Conservation (phyloP, 805 yeast genomes). For the Groenewaldozyma tartarivorans region DNA sequence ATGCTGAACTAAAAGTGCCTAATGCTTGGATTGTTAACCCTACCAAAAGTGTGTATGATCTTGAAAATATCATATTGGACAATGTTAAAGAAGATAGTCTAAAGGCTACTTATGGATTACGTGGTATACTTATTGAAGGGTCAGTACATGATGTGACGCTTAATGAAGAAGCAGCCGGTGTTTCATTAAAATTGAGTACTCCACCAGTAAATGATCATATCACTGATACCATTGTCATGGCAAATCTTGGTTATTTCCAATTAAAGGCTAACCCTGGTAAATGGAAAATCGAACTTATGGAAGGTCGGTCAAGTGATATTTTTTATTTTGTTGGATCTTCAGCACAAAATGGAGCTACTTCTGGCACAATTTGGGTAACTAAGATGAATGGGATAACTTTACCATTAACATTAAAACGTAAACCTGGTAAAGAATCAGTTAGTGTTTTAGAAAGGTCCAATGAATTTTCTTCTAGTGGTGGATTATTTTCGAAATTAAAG, state of each 20-base stretch:
- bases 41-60: slow-evolving; percentile 43
- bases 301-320: slow-evolving; percentile 34
- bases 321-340: slow-evolving; percentile 27
- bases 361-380: slow-evolving; percentile 24
- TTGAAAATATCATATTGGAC: slow-evolving; percentile 51
- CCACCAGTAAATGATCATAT: slow-evolving; percentile 18
- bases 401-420: slow-evolving; percentile 37
- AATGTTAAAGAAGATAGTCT: slow-evolving; percentile 27
- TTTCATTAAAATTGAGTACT: slow-evolving; percentile 36
- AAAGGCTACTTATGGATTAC: slow-evolving; percentile 41
- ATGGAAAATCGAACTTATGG: slow-evolving; percentile 45
- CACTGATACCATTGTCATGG: slow-evolving; percentile 65
- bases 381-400: slow-evolving; percentile 39
- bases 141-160: slow-evolving; percentile 40
- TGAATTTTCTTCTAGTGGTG: not conserved
- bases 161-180: slow-evolving; percentile 41
- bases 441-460: slow-evolving; percentile 14
- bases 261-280: slow-evolving; percentile 63
- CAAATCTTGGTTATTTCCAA: slow-evolving; percentile 77
- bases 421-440: slow-evolving; percentile 30
- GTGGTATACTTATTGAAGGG: slow-evolving; percentile 60
- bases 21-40: slow-evolving; percentile 58
- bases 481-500: slow-evolving; percentile 6
- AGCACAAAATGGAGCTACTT: slow-evolving; percentile 1
- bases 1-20: slow-evolving; percentile 52